A percentile compares a stretch with the other conserved stretches of the same genome.
Evolutionary conservation across 208 protist genomes (phyloP).

Genomic region (Zelonia costaricensis): DNA sequence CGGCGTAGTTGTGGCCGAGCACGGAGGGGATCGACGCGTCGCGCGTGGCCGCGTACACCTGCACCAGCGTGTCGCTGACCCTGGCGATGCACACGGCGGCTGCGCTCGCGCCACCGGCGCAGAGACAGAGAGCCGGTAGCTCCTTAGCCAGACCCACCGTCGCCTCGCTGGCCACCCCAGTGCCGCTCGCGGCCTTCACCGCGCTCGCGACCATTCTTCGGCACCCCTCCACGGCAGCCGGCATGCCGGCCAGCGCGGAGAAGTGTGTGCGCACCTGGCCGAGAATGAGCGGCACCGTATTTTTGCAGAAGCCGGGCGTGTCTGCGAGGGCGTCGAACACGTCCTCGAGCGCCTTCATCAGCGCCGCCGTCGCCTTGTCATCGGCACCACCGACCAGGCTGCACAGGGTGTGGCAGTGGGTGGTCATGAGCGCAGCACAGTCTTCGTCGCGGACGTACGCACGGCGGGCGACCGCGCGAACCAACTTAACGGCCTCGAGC

Average conservation of each 20-base stretch:
- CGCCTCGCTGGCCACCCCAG: not conserved
- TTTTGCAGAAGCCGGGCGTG: not conserved
- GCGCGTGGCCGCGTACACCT: constrained; percentile 17
- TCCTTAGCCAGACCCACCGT: constrained; percentile 12
- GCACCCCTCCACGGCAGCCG: constrained; percentile 15
- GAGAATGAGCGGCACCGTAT: constrained; percentile 12
- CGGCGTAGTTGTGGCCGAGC: constrained; percentile 13
- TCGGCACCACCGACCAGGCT: constrained; percentile 11
- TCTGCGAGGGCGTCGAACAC: constrained; percentile 13
- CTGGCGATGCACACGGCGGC: constrained; percentile 12
- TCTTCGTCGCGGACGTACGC: constrained; percentile 10
- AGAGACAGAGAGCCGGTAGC: constrained; percentile 13
- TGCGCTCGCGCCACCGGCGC: constrained; percentile 3
- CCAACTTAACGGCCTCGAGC: constrained; percentile 41
- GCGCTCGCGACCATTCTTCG: constrained; percentile 23
- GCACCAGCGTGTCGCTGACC: constrained; percentile 17
- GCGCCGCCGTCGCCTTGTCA: constrained; percentile 6
- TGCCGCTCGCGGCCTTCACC: not conserved
- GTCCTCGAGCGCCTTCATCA: constrained; percentile 22
- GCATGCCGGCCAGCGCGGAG: constrained; percentile 8
- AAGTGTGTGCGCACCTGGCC: constrained; percentile 21
- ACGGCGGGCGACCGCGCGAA: constrained; percentile 26
- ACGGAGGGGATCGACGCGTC: constrained; percentile 6
- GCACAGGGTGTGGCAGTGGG: constrained; percentile 19
- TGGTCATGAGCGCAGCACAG: constrained; percentile 10